Evolutionary conservation across 495 filamentous ascomycete genomes (phyloP).

Genomic region (Achaetomiella virescens): DNA sequence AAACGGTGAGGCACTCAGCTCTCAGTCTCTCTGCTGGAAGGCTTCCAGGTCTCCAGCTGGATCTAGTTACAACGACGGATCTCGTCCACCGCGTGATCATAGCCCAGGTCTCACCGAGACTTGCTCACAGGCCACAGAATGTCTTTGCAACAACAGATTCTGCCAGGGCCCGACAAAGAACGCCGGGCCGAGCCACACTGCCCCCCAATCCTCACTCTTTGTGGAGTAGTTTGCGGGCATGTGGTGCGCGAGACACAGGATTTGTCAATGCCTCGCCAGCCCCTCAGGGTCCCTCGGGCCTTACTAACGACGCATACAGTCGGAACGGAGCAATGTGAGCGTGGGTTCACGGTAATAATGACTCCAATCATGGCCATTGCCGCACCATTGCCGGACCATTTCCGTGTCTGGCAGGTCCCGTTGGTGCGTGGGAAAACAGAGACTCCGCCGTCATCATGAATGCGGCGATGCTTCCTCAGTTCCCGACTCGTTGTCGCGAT

Average conservation of each 20-base stretch:
- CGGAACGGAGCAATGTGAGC: conserved; percentile 1
- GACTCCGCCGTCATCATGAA: neutral
- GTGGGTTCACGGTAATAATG: conserved; percentile 1
- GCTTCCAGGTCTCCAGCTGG: neutral
- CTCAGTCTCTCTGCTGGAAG: neutral
- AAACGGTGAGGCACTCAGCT: neutral
- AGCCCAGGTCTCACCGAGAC: conserved; percentile 5
- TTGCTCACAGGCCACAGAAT: conserved; percentile 2
- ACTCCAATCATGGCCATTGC: conserved; percentile 1
- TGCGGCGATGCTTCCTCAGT: conserved; percentile 4
- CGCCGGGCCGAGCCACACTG: conserved; percentile 9
- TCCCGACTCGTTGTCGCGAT: neutral
- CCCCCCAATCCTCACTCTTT: conserved; percentile 1
- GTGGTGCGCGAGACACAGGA: conserved; percentile 4
- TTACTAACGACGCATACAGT: conserved; percentile 1
- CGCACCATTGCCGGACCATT: neutral
- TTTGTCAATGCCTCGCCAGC: conserved; percentile 4
- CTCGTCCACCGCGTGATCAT: conserved; percentile 18
- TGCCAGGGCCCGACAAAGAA: conserved; percentile 14
- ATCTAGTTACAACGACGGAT: conserved; percentile 4
- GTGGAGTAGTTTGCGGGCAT: conserved; percentile 4
- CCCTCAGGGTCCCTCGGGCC: neutral
- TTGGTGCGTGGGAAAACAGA: conserved; percentile 11
- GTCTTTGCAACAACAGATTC: neutral
- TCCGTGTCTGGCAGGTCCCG: neutral